These are phyloP conservation scores for Microcyclosporella mali DNA, from an alignment of 2,329 filamentous ascomycete species.

Conservation along the genomic window DNA sequence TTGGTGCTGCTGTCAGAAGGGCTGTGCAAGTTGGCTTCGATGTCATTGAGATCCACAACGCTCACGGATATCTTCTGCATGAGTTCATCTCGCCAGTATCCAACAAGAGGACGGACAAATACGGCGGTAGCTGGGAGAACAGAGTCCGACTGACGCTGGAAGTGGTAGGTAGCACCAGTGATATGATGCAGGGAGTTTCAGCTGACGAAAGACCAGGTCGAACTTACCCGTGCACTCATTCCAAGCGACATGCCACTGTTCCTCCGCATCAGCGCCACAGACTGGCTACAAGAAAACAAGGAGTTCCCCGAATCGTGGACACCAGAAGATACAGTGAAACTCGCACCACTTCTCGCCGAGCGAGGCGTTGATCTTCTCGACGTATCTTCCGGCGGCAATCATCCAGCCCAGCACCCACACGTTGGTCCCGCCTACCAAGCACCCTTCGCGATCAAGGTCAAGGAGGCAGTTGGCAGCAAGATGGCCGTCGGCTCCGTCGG, in stretches of 20 bases:
- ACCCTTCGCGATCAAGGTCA: slow-evolving; percentile 64
- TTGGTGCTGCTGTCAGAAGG: slow-evolving; percentile 54
- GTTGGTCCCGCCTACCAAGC: slow-evolving; percentile 65
- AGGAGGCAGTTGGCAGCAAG: slow-evolving; percentile 65
- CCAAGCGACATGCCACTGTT: slow-evolving; percentile 65
- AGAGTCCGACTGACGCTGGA: slow-evolving; percentile 63
- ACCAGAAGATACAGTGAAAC: slow-evolving; percentile 54
- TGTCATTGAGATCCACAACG: slow-evolving; percentile 71
- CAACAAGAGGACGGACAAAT: slow-evolving; percentile 64
- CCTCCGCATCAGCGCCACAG: slow-evolving; percentile 65
- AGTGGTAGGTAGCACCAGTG: slow-evolving; percentile 30
- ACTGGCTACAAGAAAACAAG: slow-evolving; percentile 61
- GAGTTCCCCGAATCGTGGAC: slow-evolving; percentile 60
- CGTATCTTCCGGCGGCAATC: slow-evolving; percentile 70
- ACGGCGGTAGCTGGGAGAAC: slow-evolving; percentile 65
- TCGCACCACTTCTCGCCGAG: slow-evolving; percentile 62
- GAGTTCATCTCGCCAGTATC: slow-evolving; percentile 62
- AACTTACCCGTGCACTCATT: slow-evolving; percentile 56
- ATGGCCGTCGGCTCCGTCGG: slow-evolving; percentile 71
- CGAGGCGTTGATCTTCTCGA: slow-evolving; percentile 78
- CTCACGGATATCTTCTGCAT: slow-evolving; percentile 68
- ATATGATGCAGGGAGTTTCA: neutral
- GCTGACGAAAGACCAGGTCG: slow-evolving; percentile 35
- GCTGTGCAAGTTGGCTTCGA: slow-evolving; percentile 59
- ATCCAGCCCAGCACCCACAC: slow-evolving; percentile 50